A percentile compares a stretch with the other conserved stretches of the same genome.
phyloP scores from a whole-genome alignment of 2,329 filamentous ascomycete species.

The Arachnopeziza araneosa region DNA sequence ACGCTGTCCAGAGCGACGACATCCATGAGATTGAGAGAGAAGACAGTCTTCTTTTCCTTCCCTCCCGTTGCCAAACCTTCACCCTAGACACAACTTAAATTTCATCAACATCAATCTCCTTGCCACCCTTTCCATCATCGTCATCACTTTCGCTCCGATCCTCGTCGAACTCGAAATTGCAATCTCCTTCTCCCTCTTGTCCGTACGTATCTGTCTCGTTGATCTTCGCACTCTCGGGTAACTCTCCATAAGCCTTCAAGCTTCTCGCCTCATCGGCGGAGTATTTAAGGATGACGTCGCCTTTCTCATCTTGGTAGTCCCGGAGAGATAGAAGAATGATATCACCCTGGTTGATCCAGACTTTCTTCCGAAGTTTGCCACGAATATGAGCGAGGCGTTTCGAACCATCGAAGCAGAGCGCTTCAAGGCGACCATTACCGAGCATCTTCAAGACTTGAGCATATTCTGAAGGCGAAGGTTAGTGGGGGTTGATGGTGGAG shows the following conservation, averaged over 20 bases:
- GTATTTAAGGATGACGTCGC: constrained; percentile 93
- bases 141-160: constrained; percentile 62
- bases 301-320: constrained; percentile 92
- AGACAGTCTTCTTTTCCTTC: constrained; percentile 48
- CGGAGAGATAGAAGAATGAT: constrained; percentile 85
- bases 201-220: constrained; percentile 97
- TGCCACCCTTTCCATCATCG: constrained; percentile 54
- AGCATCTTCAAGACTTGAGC: constrained; percentile 94
- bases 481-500: constrained; percentile 30
- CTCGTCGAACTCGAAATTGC: constrained; percentile 98
- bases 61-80: constrained; percentile 6
- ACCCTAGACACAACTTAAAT: constrained; percentile 55
- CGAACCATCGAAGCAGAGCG: constrained; percentile 86
- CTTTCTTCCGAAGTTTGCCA: constrained; percentile 98
- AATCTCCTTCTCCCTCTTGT: constrained; percentile 88
- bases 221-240: constrained; percentile 98
- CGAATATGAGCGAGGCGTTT: constrained; percentile 82
- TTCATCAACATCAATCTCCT: constrained; percentile 92
- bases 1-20: constrained; percentile 20
- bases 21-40: constrained; percentile 51
- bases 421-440: constrained; percentile 89
- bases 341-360: constrained; percentile 98
- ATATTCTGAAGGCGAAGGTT: constrained; percentile 48
- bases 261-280: constrained; percentile 90
- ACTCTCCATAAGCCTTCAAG: constrained; percentile 94